A percentile compares a stretch with the other conserved stretches of the same genome.
Conservation (phyloP, 140 eudicot genomes). For the Ambrosia hybrid region DNA sequence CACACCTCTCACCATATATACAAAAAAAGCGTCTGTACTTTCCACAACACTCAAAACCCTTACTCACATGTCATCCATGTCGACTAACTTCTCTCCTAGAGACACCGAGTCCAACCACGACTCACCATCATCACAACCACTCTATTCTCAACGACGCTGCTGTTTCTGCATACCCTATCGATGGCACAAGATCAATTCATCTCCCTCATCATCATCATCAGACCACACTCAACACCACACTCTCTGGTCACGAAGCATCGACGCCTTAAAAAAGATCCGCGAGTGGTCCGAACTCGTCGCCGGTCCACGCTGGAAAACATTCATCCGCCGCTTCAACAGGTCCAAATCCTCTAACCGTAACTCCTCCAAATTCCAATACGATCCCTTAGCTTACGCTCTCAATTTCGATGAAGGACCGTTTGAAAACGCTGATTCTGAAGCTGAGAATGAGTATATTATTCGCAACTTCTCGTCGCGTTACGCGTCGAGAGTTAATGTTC, state of each 20-base stretch:
- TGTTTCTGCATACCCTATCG: conserved; percentile 56
- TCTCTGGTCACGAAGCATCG: conserved; percentile 55
- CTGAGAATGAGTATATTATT: conserved; percentile 44
- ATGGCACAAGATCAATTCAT: conserved; percentile 34
- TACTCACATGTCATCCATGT: conserved; percentile 30
- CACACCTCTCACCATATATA: not conserved
- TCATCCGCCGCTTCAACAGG: conserved; percentile 73
- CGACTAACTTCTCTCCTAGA: conserved; percentile 33
- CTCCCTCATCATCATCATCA: conserved; percentile 11
- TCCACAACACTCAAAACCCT: conserved; percentile 33
- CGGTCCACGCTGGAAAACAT: conserved; percentile 86
- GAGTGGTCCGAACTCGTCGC: conserved; percentile 94
- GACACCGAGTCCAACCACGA: conserved; percentile 36
- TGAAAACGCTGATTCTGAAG: conserved; percentile 39
- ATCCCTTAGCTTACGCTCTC: conserved; percentile 65
- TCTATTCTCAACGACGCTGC: conserved; percentile 30
- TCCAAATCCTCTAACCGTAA: conserved; percentile 30
- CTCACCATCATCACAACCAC: conserved; percentile 18
- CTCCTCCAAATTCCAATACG: conserved; percentile 60
- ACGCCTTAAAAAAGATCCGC: conserved; percentile 62
- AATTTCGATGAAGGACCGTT: conserved; percentile 74
- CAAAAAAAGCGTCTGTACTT: conserved; percentile 22
- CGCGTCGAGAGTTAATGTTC: conserved; percentile 35
- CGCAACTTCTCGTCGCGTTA: conserved; percentile 74
- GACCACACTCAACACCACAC: conserved; percentile 12